Base-by-base conservation (phyloP, 306 rosid genomes). In the Pterocarpus macrocarpus region DNA sequence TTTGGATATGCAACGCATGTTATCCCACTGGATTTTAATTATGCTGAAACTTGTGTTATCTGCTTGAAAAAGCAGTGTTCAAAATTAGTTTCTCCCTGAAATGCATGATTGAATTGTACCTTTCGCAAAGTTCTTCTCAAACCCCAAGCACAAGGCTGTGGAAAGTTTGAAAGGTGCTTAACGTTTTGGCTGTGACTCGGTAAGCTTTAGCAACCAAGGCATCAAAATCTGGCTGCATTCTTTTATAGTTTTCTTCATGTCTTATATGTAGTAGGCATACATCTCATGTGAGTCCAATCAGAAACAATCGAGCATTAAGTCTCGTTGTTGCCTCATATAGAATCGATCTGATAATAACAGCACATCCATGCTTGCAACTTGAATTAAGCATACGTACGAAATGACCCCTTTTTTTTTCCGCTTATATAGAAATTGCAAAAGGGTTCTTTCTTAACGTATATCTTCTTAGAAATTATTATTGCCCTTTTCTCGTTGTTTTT, bases 191-290 rank as follows among this genome's bases (percentile, higher is more conserved):
- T 10, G 78, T 83, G 86, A 90, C 80, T 85, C 81, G 76, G 35
- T 85, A 64, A 86, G 84, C 80, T 83, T 64, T 90, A 87, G 88
- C 84, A 80, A 35, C 74, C 8, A 68, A 79, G 82, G 93, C 80
- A 91, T 93, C 91, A 76, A 78, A 87, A 67, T 64, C 16, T 90
- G 97, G 92, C 88, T 64, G 84, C 89, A 85, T 86, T 84, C 85
- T 78, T 56, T 91, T 91, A 90, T 75, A 80, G 77, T 64, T 85
- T 87, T 85, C 89, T 85, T 55, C 8, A 32, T 86, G 88, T 85
- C 90, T 76, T 35, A 36, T 81, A 73, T 64, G 53, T 16, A 67
- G 77, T 67, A 69, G 65, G 75, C 22, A 17, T 76, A 61, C 81
- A 73, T 77, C 68, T 79, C 88, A 89, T 88, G 88, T 83, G 80